A percentile compares a stretch with the other conserved stretches of the same genome.
phyloP scores from a whole-genome alignment of 345 rosid species.

The Streptanthus diversifolius region DNA sequence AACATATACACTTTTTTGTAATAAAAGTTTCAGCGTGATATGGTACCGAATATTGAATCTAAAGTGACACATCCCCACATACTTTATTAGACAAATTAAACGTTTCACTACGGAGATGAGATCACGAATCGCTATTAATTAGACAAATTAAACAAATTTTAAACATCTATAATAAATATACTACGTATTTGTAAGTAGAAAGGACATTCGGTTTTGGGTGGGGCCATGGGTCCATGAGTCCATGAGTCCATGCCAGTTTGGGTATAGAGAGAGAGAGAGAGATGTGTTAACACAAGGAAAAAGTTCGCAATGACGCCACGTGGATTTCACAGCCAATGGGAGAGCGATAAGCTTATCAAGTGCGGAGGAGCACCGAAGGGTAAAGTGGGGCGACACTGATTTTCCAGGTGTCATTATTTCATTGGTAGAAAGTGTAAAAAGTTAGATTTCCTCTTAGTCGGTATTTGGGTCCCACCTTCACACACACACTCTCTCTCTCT shows the following conservation, averaged over 20 bases:
- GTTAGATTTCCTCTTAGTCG: constrained; percentile 25
- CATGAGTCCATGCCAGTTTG: constrained; percentile 25
- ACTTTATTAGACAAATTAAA: not conserved
- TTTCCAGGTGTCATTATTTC: constrained; percentile 15
- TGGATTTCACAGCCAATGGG: constrained; percentile 8
- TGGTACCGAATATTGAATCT: not conserved
- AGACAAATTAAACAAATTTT: not conserved
- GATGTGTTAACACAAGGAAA: not conserved
- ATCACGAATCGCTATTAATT: not conserved
- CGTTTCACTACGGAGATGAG: not conserved
- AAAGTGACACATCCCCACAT: not conserved
- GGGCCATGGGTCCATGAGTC: constrained; percentile 20
- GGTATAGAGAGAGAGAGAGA: not conserved
- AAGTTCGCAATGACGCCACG: constrained; percentile 10
- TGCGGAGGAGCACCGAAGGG: constrained; percentile 29
- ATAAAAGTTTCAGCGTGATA: not conserved
- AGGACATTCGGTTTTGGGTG: not conserved
- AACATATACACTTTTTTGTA: not conserved
- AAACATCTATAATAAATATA: not conserved
- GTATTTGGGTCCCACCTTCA: constrained; percentile 9
- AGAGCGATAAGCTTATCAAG: constrained; percentile 39
- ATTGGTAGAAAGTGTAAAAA: not conserved
- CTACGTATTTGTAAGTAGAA: constrained; percentile 18
- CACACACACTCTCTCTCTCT: not conserved
- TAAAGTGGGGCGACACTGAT: constrained; percentile 23